Percentiles rank a stretch among this genome's conserved stretches.
Conservation (phyloP, 495 filamentous ascomycete species). For the Pyronema omphalodes region DNA sequence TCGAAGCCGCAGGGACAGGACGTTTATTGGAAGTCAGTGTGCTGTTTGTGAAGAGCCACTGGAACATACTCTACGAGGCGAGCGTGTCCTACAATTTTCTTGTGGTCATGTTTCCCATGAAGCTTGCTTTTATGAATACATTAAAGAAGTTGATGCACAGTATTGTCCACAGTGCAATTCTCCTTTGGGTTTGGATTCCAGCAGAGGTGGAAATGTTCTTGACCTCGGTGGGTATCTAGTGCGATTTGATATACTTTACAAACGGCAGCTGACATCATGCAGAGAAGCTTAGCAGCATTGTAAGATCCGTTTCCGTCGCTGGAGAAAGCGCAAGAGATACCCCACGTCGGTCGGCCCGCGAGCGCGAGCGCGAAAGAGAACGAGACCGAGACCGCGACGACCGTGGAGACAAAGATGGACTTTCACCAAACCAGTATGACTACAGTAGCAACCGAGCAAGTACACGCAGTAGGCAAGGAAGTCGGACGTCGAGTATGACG, state of each 20-base stretch:
- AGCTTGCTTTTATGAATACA: slow-evolving; percentile 98
- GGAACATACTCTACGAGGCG: slow-evolving; percentile 88
- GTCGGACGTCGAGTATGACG: slow-evolving; percentile 23
- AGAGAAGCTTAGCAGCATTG: slow-evolving; percentile 94
- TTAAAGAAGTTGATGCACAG: slow-evolving; percentile 86
- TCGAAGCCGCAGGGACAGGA: slow-evolving; percentile 72
- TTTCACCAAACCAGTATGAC: slow-evolving; percentile 28
- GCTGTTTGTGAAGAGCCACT: slow-evolving; percentile 94
- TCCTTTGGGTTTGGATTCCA: slow-evolving; percentile 82
- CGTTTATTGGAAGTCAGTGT: slow-evolving; percentile 86
- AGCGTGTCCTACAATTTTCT: slow-evolving; percentile 88
- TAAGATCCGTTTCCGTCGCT: slow-evolving; percentile 59
- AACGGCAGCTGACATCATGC: slow-evolving; percentile 14
- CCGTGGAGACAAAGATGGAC: slow-evolving; percentile 5
- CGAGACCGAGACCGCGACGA: slow-evolving; percentile 26
- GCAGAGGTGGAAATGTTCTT: slow-evolving; percentile 81
- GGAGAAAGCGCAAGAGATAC: slow-evolving; percentile 34
- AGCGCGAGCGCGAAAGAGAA: slow-evolving; percentile 24
- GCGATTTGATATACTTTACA: neutral
- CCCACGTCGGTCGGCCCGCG: slow-evolving; percentile 22
- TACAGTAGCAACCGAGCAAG: slow-evolving; percentile 11
- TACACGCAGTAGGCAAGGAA: slow-evolving; percentile 22
- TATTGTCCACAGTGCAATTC: slow-evolving; percentile 91
- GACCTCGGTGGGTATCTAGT: slow-evolving; percentile 57
- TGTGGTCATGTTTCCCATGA: slow-evolving; percentile 93